These are phyloP conservation scores for Hymenoscyphus fraxineus DNA, from an alignment of 2,329 filamentous ascomycete genomes.

Conservation along the genomic window DNA sequence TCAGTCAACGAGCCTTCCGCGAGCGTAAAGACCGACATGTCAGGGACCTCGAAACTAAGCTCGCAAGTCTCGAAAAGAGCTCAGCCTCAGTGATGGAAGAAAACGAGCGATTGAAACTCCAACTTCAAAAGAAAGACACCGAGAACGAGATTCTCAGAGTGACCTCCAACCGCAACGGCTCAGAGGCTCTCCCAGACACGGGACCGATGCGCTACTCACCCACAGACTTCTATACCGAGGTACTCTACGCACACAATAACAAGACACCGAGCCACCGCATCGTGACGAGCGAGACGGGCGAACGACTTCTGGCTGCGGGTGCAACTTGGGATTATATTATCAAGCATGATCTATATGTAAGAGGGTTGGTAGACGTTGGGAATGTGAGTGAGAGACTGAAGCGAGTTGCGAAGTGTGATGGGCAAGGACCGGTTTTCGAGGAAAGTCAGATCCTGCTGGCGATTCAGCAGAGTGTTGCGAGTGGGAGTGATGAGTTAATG, in stretches of 20 bases:
- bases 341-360: conserved; percentile 69
- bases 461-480: conserved; percentile 74
- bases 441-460: conserved; percentile 69
- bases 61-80: conserved; percentile 70
- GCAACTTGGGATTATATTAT: conserved; percentile 91
- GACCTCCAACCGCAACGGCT: conserved; percentile 51
- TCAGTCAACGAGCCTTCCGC: conserved; percentile 88
- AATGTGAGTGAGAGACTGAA: conserved; percentile 78
- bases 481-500: conserved; percentile 74
- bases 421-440: conserved; percentile 82
- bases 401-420: conserved; percentile 73
- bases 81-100: conserved; percentile 71
- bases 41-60: conserved; percentile 84
- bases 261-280: conserved; percentile 67
- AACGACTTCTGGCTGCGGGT: conserved; percentile 67
- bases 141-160: conserved; percentile 92
- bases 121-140: conserved; percentile 77
- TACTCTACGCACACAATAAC: conserved; percentile 58
- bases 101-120: conserved; percentile 80
- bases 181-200: conserved; percentile 41
- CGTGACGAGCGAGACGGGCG: conserved; percentile 60
- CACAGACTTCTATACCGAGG: conserved; percentile 65
- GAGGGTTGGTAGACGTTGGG: conserved; percentile 75
- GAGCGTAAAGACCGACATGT: conserved; percentile 95
- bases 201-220: conserved; percentile 70